phyloP scores from a whole-genome alignment of 1,139 yeast genomes.

The Diutina scorzettiae region DNA sequence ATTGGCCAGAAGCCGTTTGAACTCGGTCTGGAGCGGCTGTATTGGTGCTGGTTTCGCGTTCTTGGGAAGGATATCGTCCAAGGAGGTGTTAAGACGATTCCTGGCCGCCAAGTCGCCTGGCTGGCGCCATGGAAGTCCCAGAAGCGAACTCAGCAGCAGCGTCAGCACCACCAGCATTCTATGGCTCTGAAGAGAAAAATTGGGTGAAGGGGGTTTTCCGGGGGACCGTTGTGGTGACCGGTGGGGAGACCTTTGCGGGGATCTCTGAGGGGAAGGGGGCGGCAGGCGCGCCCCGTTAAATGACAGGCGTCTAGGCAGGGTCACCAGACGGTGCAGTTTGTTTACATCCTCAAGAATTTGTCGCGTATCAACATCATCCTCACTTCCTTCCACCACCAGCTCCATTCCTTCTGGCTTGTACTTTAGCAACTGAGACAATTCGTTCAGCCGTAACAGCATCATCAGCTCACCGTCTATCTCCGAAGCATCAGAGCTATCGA shows the following conservation, averaged over 20 bases:
- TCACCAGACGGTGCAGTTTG: too few relatives aligned
- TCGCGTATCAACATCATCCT: neutral
- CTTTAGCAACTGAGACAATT: neutral
- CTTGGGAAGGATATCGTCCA: neutral
- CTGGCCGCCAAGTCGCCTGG: neutral
- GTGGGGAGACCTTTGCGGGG: neutral
- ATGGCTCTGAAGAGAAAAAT: neutral
- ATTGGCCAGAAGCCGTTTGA: neutral
- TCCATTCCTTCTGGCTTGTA: neutral
- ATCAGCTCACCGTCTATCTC: neutral
- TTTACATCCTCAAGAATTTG: neutral
- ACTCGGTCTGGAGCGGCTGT: neutral
- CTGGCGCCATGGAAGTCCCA: neutral
- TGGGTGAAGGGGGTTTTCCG: neutral
- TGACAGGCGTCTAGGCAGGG: neutral
- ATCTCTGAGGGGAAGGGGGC: neutral
- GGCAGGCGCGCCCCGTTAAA: too few relatives aligned
- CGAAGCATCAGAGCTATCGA: neutral
- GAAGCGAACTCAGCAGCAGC: neutral
- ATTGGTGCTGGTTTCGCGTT: neutral
- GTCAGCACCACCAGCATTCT: neutral
- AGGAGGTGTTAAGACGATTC: neutral
- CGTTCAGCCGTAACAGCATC: neutral
- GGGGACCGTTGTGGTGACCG: neutral
- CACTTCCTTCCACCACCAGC: conserved; percentile 1